Evolutionary conservation across 129 eudicot species (phyloP).

Genomic region (Erigeron canadensis): DNA sequence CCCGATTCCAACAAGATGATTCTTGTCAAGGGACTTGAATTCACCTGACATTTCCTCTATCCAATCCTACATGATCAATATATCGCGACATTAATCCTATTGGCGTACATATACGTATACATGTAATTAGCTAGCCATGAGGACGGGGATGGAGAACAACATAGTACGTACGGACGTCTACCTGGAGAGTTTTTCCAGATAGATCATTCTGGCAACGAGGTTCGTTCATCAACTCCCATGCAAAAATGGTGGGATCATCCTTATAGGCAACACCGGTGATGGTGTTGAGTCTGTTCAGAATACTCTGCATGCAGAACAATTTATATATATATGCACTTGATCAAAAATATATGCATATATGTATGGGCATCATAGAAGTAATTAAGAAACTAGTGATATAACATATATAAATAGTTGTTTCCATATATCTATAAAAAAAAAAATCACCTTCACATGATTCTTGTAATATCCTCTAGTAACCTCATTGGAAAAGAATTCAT

Average conservation of each 20-base stretch:
- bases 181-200: conserved; percentile 52
- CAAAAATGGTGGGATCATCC: conserved; percentile 58
- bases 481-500: conserved; percentile 8
- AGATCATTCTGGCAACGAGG: conserved; percentile 58
- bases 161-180: conserved; percentile 9
- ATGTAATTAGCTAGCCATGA: no score
- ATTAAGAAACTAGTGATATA: neutral
- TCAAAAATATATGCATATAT: neutral
- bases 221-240: conserved; percentile 76
- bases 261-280: conserved; percentile 47
- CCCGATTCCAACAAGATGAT: conserved; percentile 47
- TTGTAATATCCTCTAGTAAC: conserved; percentile 10
- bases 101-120: no score
- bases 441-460: conserved; percentile 4
- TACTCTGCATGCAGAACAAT: conserved; percentile 20
- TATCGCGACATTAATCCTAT: no score
- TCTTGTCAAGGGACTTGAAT: conserved; percentile 42
- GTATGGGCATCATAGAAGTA: neutral
- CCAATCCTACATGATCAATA: conserved; percentile 29
- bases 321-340: neutral
- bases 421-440: neutral
- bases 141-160: neutral
- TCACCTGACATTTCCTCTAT: conserved; percentile 45
- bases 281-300: conserved; percentile 45
- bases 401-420: neutral